Evolutionary conservation across 2,329 filamentous ascomycete genomes (phyloP).

Genomic region (Elsinoe australis): DNA sequence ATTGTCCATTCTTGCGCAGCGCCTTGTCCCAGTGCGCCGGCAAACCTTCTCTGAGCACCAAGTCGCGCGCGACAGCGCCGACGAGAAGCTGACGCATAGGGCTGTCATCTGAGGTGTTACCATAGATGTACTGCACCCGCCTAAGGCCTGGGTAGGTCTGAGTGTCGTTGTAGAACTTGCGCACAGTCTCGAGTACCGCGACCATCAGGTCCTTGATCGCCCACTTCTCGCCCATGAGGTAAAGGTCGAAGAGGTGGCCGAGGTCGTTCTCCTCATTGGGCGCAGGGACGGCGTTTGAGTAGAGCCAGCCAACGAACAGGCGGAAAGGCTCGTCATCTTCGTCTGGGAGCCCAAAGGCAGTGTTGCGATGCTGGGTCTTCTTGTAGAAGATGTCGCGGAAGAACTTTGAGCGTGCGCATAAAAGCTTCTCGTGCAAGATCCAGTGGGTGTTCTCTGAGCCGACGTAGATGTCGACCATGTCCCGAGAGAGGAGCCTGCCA

Average conservation of each 20-base stretch:
- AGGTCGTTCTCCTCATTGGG: constrained; percentile 46
- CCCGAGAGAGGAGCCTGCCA: constrained; percentile 45
- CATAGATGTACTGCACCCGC: constrained; percentile 47
- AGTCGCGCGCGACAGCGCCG: constrained; percentile 42
- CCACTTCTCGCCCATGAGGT: constrained; percentile 49
- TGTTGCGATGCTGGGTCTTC: constrained; percentile 31
- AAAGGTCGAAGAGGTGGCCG: constrained; percentile 45
- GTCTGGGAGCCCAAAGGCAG: constrained; percentile 43
- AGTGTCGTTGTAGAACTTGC: constrained; percentile 46
- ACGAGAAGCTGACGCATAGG: constrained; percentile 46
- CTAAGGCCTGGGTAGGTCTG: constrained; percentile 47
- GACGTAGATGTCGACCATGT: constrained; percentile 51
- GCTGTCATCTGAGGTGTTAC: constrained; percentile 41
- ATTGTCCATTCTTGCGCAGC: constrained; percentile 46
- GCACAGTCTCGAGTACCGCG: constrained; percentile 44
- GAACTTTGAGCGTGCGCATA: constrained; percentile 48
- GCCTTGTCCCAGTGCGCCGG: constrained; percentile 49
- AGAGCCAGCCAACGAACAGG: constrained; percentile 49
- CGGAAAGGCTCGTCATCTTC: constrained; percentile 47
- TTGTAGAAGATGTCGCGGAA: constrained; percentile 47
- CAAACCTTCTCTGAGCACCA: constrained; percentile 44
- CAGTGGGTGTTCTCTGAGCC: constrained; percentile 48
- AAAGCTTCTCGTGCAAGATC: constrained; percentile 50
- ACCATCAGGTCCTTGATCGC: constrained; percentile 41
- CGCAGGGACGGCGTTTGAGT: constrained; percentile 40